Base-by-base conservation (phyloP, 2,329 filamentous ascomycete species). In the Fusarium longipes region DNA sequence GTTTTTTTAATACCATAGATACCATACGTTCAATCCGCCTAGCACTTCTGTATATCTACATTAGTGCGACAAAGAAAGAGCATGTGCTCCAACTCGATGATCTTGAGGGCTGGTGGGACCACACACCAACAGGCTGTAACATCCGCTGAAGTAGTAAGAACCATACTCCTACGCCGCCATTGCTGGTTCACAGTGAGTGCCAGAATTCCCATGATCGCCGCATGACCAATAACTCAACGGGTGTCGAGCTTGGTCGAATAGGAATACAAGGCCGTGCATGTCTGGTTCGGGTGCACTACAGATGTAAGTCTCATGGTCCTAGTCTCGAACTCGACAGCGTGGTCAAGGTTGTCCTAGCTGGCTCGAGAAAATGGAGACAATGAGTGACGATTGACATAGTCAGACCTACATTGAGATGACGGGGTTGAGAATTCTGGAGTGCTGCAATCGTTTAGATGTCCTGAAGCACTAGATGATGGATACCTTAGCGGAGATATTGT, bases 241-340 rank as follows among this genome's bases (percentile, higher is more conserved):
- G 25, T 36, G 32, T 49, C 32, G 36, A 49, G 25, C 47, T 68
- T 47, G 47, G 30, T 45, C 44, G 51, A 33, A 45, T 22, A 64
- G 27, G 30, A 52, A 45, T 43, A 60, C 27, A 38, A 35, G 49
- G 14, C 17, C 30, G 35, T 66, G 29, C 48, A 68, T 49, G n/a
- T 27, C 40, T 50, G 17, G 29, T 52, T 63, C 42, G 45, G 62
- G 52, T 35, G 56, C 65, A 69, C 65, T 45, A 49, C 57, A 67
- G 44, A 50, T 63, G 65, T 48, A 52, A 42, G 62, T 68, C 61
- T 63, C 24, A 43, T 58, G 43, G 29, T 33, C 56, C 60, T 44
- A 58, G 60, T 64, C 39, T 50, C 57, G 65, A 49, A 59, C 40
- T 67, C 52, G 52, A 59, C 44, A 43, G 52, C 52, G 62, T 67